Conservation (phyloP, 768 basidiomycete species). For the Mycena indigotica region DNA sequence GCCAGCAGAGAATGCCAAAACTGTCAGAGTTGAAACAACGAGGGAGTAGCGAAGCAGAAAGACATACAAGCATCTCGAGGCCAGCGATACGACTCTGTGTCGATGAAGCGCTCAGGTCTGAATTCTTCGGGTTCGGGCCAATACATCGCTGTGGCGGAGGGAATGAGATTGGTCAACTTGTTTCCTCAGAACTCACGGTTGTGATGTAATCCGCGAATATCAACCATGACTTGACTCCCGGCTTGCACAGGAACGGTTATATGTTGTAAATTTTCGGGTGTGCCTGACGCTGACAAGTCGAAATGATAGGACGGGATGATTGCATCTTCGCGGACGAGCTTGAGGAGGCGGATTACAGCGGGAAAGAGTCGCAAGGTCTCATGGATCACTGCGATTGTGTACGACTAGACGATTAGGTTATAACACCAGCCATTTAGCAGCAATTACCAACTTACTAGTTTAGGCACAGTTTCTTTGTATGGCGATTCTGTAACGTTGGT, state of each 20-base stretch:
- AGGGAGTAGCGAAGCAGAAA: background rate
- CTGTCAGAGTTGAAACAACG: conserved; percentile 25
- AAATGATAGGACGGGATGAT: conserved; percentile 38
- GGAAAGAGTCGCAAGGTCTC: conserved; percentile 51
- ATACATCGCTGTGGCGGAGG: conserved; percentile 38
- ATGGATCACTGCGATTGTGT: conserved; percentile 43
- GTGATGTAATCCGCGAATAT: conserved; percentile 45
- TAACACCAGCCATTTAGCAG: background rate
- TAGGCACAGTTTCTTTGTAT: conserved; percentile 41
- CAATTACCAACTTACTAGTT: conserved; percentile 41
- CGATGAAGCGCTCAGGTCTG: conserved; percentile 53
- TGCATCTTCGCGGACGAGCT: conserved; percentile 37
- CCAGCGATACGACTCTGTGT: conserved; percentile 51
- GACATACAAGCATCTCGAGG: conserved; percentile 51
- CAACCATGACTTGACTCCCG: conserved; percentile 43
- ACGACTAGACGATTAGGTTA: conserved; percentile 36
- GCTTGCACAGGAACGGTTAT: conserved; percentile 38
- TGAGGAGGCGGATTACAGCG: conserved; percentile 37
- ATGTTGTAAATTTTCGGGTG: conserved; percentile 29
- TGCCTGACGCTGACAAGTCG: conserved; percentile 11
- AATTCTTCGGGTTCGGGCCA: conserved; percentile 50
- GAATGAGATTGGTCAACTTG: too few species aligned
- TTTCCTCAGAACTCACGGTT: conserved; percentile 47
- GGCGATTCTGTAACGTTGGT: conserved; percentile 29
- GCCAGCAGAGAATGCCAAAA: conserved; percentile 48